These are phyloP conservation scores for Stromatinia cepivora DNA, from an alignment of 2,329 filamentous ascomycete species.

Conservation along the genomic window DNA sequence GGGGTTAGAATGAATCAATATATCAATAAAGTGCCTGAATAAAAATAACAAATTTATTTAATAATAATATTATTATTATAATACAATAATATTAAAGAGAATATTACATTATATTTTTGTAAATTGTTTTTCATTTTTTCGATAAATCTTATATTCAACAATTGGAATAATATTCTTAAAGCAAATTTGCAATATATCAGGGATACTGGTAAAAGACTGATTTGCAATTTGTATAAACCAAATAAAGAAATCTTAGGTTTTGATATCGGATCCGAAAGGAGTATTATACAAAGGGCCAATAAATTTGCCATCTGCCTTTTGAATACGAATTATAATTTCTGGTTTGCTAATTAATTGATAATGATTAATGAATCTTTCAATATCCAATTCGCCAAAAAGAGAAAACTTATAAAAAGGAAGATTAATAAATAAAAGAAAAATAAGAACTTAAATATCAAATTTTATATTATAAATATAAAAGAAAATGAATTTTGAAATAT, in stretches of 20 bases:
- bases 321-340: background rate
- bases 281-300: background rate
- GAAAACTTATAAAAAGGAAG: background rate
- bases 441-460: no score
- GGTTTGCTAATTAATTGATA: background rate
- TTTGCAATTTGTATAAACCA: background rate
- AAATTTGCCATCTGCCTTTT: background rate
- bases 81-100: background rate
- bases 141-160: background rate
- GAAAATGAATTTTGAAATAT: background rate
- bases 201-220: background rate
- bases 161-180: background rate
- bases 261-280: background rate
- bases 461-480: background rate
- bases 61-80: background rate
- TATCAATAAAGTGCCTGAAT: background rate
- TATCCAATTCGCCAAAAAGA: background rate
- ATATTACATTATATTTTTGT: background rate
- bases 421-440: background rate
- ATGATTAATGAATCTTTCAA: background rate
- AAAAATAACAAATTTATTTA: background rate
- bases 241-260: background rate
- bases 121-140: background rate
- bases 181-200: background rate
- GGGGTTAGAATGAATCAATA: background rate